These are phyloP conservation scores for Phialocephala subalpina DNA, from an alignment of 2,329 filamentous ascomycete genomes.

Conservation along the genomic window DNA sequence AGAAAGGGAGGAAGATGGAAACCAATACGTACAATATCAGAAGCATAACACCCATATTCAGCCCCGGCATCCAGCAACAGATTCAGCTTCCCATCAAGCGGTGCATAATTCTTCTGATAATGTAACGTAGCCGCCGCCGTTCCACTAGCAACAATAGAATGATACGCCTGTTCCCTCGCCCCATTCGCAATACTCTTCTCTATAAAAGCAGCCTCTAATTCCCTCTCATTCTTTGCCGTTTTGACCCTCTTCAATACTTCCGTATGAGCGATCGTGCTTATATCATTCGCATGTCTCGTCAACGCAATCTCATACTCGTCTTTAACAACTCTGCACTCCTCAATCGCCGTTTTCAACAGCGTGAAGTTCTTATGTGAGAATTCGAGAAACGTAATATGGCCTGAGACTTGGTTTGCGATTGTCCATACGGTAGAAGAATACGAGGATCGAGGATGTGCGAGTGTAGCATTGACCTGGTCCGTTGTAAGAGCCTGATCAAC, in stretches of 20 bases:
- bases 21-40: constrained; percentile 62
- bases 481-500: constrained; percentile 80
- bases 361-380: constrained; percentile 70
- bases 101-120: constrained; percentile 81
- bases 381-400: constrained; percentile 73
- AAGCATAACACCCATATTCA: constrained; percentile 77
- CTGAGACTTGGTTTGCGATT: constrained; percentile 80
- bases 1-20: background rate
- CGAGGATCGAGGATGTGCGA: constrained; percentile 51
- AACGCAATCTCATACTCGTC: constrained; percentile 78
- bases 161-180: constrained; percentile 85
- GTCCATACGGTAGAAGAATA: constrained; percentile 67
- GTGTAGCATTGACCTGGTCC: constrained; percentile 75
- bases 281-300: constrained; percentile 74
- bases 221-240: constrained; percentile 76
- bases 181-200: constrained; percentile 78
- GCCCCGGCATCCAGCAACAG: constrained; percentile 85
- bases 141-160: constrained; percentile 84
- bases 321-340: constrained; percentile 74
- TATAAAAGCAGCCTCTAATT: constrained; percentile 84
- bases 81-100: constrained; percentile 75
- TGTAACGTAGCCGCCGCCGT: constrained; percentile 85
- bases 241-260: constrained; percentile 68
- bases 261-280: constrained; percentile 73
- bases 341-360: constrained; percentile 67